Base-by-base conservation (phyloP, 1,284 basidiomycete genomes). In the Ceratobasidium sp. region DNA sequence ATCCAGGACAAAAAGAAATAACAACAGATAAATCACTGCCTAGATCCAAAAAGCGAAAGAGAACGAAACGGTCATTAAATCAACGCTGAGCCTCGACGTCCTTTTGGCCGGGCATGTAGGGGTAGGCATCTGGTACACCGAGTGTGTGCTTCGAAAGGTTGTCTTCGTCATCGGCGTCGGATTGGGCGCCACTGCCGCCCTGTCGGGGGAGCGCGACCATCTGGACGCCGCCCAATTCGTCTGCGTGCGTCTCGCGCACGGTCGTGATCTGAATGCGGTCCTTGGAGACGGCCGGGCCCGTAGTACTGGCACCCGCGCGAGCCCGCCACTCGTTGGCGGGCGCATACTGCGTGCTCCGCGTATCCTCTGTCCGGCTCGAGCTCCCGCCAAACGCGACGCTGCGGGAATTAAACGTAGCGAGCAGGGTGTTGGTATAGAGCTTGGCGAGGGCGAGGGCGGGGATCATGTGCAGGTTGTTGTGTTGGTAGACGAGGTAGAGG, bases 341-440 rank as follows among this genome's bases (percentile, higher is more conserved):
- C 39, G 29, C 56, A 34, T 76, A 64, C 41, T 76, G 69, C 39
- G 69, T 66, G 27, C 69, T 65, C 48, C 62, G 61, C 4, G 53
- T 53, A 14, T 56, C 66, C 14, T 74, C 59, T 22, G 46, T 63
- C 22, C 48, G 59, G 59, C 49, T 64, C 53, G 53, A 5, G 22
- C 37, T 61, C 9, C 69, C 56, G 41, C 49, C 34, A 41, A 74
- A 64, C 43, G 71, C 59, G n/a, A 64, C 22, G 19, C 54, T 76
- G 24, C 76, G 75, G 27, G 76, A 73, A 81, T 74, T 81, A 80
- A 24, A 74, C 58, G 79, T 80, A 61, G 78, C 80, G 9, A 83
- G 69, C 3, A 83, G 76, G 64, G 80, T 81, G 76, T 83, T 83
- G 16, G 79, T 78, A 74, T 83, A 83, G 19, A 83, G 76, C 76